Base-by-base conservation (phyloP, 148 eudicot genomes). In the Bassia scoparia region DNA sequence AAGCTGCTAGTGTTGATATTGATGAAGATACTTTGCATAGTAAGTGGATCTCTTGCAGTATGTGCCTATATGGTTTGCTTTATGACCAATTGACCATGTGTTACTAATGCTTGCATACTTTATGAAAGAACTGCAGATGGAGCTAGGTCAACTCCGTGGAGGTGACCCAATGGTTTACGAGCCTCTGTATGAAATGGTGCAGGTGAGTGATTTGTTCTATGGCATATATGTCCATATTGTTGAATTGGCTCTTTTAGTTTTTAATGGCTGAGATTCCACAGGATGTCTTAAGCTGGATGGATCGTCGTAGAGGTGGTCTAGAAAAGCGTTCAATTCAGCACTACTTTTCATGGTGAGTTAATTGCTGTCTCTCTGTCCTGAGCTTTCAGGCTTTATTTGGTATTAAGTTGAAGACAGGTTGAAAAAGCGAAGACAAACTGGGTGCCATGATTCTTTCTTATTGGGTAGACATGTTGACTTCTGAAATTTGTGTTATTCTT, bases 201-300 rank as follows among this genome's bases (percentile, higher is more conserved):
- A 88, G 93, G 99, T 91, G 81, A 60, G 41, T 65, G 38, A 68
- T 67, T 62, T 26, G 6, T 33, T 34, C n/a, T 37, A 24, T 60
- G 38, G 38, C 70, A 15, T 37, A 14, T 48, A 66, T 17, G 58
- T 23, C 34, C 16, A 7, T 35, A 37, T 41, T 27, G 26, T 27
- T 26, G 29, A 3, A 43, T 16, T 12, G 35, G 15, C 30, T 18
- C 2, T 38, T 56, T 74, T 53, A 31, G 17, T 20, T 63, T 49
- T 23, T 53, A 5, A 20, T 41, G 68, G 35, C 64, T 71, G 63
- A 61, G 24, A 37, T 15, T 76, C 38, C 68, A 63, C 62, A 95
- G 99, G 97, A 85, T 61, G 79, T 91, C 5, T 63, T 84, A 69
- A 75, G 87, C 76, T 95, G 99, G 99, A 91, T 95, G 79, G 85